Evolutionary conservation across 306 rosid genomes (phyloP), one percentile per base, ranked within the genome.

Genomic region (Medicago ruthenica): DNA sequence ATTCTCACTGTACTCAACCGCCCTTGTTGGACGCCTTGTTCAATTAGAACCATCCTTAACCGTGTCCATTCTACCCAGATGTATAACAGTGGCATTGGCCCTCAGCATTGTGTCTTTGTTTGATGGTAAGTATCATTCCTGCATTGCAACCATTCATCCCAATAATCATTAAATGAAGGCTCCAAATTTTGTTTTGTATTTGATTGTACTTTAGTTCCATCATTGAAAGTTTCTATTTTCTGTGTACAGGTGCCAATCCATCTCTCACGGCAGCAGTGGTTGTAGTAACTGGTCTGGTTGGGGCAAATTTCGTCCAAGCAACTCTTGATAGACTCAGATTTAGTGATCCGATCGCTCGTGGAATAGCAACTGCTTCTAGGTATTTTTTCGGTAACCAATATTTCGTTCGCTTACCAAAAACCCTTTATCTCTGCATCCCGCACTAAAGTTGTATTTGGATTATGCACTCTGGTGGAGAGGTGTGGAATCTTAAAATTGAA

Each of bases 351-450:
- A 94, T 94, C 62, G 97, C 97, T 55, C 88, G 97, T 71, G 98
- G 98, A 64, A 94, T 94, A 77, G 98, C 98, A 77, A 90, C 98
- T 66, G 98, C 98, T 74, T 94, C 98, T 31, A 94, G 97, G 98
- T 94, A 87, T 66, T 66, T 70, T 70, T 71, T 69, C 45, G 16
- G 22, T 27, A 34, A 61, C 60, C 48, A 18, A 41, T 66, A 64
- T n/a, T 60, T 22, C 3, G 16, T 17, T 51, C 27, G 41, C 62
- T 54, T 68, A 31, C 51, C 60, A 20, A 51, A 70, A 20, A 76
- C 6, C 2, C 62, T 22, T 71, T 34, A 40, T 58, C 74, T 48
- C 55, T 4, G 57, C 54, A 39, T 37, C 69, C 20, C 59, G 39
- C 31, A 17, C 70, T 71, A 9, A 61, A 15, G 17, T 65, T 66